These are phyloP conservation scores for Stagonosporopsis rhizophila DNA, from an alignment of 2,329 filamentous ascomycete genomes.

Conservation along the genomic window DNA sequence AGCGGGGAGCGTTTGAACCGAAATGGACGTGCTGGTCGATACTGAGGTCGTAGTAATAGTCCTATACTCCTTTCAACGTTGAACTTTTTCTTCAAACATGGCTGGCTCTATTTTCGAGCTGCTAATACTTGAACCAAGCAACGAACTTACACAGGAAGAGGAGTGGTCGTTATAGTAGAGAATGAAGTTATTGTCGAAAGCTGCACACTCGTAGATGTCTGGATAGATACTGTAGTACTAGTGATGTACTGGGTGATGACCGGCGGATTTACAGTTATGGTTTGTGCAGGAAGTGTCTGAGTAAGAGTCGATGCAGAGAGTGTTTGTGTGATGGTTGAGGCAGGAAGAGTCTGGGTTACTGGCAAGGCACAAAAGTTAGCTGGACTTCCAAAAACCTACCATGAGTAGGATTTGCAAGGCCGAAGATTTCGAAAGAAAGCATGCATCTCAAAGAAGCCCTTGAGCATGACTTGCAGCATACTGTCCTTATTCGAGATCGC, in stretches of 20 bases:
- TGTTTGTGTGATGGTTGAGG: too few relatives aligned
- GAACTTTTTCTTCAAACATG: background rate
- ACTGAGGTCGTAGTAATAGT: background rate
- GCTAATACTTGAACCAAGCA: background rate
- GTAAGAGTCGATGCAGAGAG: background rate
- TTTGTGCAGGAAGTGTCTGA: constrained; percentile 2
- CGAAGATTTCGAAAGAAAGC: background rate
- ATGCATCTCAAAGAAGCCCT: background rate
- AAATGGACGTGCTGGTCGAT: background rate
- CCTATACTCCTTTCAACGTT: background rate
- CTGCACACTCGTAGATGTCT: background rate
- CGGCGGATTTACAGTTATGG: background rate
- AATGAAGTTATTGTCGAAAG: background rate
- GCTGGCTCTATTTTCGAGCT: background rate
- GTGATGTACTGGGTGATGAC: constrained; percentile 1
- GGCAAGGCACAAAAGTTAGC: background rate
- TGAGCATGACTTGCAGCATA: background rate
- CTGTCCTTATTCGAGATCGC: background rate
- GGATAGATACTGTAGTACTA: background rate
- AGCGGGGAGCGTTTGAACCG: background rate
- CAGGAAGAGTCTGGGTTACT: background rate
- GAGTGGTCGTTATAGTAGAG: background rate
- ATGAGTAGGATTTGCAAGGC: too few relatives aligned
- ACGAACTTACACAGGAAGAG: background rate
- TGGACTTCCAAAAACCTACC: background rate